Conservation (phyloP, 352 stramenopile genomes). For the Phytophthora fragariaefolia region DNA sequence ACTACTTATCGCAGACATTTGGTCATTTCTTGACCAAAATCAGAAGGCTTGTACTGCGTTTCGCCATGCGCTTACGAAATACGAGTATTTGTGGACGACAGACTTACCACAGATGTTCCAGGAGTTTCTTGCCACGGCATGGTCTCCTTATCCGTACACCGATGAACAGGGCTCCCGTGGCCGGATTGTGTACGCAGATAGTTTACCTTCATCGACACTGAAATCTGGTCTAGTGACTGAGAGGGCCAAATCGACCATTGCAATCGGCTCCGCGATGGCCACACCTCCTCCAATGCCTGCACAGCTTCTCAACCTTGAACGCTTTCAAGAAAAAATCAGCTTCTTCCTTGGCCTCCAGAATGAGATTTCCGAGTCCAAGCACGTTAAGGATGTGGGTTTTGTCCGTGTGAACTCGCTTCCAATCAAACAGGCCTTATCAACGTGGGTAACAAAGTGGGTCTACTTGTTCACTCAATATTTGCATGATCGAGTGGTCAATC, state of each 20-base stretch:
- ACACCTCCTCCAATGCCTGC: conserved; percentile 66
- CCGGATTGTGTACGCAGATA: conserved; percentile 38
- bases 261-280: conserved; percentile 29
- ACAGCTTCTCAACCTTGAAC: conserved; percentile 75
- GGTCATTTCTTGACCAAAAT: conserved; percentile 82
- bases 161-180: conserved; percentile 24
- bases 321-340: conserved; percentile 93
- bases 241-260: conserved; percentile 20
- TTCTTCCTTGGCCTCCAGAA: conserved; percentile 89
- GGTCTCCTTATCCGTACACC: conserved; percentile 51
- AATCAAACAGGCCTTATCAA: conserved; percentile 95
- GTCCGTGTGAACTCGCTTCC: conserved; percentile 92
- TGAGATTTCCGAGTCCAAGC: conserved; percentile 91
- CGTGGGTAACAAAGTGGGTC: conserved; percentile 96
- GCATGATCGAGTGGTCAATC: conserved; percentile 87
- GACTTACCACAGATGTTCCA: conserved; percentile 91
- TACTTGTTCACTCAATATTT: conserved; percentile 95
- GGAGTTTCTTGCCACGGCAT: conserved; percentile 78
- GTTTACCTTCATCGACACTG: conserved; percentile 22
- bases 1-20: conserved; percentile 80
- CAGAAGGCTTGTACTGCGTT: conserved; percentile 69
- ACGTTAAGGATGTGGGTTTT: conserved; percentile 90
- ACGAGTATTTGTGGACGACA: conserved; percentile 93
- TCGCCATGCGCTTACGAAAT: conserved; percentile 83
- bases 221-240: conserved; percentile 18